Percentiles rank a stretch among this genome's conserved stretches.
These are phyloP conservation scores for Helicostylum pulchrum DNA, from an alignment of 192 early-diverging fungal species.

Conservation along the genomic window DNA sequence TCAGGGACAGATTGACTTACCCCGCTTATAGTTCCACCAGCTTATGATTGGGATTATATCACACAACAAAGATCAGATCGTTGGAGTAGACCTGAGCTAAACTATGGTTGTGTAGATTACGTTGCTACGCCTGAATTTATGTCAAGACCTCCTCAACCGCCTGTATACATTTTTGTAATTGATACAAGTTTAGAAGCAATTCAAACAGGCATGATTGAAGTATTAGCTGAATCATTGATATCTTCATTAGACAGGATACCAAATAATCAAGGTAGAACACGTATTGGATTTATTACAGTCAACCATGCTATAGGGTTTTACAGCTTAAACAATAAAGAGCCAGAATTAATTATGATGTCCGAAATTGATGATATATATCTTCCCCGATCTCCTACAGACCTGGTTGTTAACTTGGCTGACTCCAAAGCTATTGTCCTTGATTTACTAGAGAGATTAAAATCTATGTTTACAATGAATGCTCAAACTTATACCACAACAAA, in stretches of 20 bases:
- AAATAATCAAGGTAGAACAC: constrained; percentile 69
- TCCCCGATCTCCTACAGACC: constrained; percentile 63
- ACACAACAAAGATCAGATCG: constrained; percentile 75
- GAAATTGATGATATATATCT: constrained; percentile 79
- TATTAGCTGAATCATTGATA: constrained; percentile 57
- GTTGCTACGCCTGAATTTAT: constrained; percentile 94
- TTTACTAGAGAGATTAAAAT: constrained; percentile 54
- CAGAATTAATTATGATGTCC: constrained; percentile 83
- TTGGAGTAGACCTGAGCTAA: constrained; percentile 83
- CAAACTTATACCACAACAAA: constrained; percentile 40
- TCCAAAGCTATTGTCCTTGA: constrained; percentile 57
- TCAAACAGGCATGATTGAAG: constrained; percentile 50
- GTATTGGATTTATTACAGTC: constrained; percentile 75
- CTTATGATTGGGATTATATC: constrained; percentile 71
- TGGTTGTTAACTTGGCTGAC: constrained; percentile 73
- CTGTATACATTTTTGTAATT: constrained; percentile 77
- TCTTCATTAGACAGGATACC: constrained; percentile 68
- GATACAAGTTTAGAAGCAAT: constrained; percentile 75
- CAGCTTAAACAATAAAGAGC: constrained; percentile 51
- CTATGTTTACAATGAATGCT: constrained; percentile 52
- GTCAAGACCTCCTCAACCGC: constrained; percentile 81
- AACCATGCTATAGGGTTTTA: constrained; percentile 79
- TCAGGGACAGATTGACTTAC: background rate
- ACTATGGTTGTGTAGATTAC: constrained; percentile 85
- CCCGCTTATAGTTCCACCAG: constrained; percentile 51